These are phyloP conservation scores for Mesembryanthemum crystallinum DNA, from an alignment of 148 eudicot genomes.

Conservation along the genomic window DNA sequence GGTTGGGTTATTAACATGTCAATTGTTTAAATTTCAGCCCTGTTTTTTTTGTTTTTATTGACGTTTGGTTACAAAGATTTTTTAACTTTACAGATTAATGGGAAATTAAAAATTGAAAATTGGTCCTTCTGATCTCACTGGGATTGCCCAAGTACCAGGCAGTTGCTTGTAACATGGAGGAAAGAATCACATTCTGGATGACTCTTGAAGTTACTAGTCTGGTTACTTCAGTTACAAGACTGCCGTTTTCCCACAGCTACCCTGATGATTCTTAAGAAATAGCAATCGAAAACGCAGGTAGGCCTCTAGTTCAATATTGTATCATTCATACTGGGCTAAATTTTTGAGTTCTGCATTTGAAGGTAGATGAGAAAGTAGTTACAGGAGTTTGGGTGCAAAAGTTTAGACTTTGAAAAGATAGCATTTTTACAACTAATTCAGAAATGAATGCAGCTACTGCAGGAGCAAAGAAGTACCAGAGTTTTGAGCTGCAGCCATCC, in stretches of 20 bases:
- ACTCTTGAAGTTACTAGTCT: neutral
- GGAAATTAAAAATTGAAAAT: neutral
- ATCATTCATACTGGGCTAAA: no score
- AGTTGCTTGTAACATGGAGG: slow-evolving; percentile 19
- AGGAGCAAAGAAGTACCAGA: slow-evolving; percentile 38
- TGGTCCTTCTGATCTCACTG: neutral
- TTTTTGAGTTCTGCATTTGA: no score
- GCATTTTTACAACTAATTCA: neutral
- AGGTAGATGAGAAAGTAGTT: no score
- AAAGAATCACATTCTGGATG: neutral
- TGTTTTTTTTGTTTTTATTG: no score
- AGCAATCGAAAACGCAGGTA: slow-evolving; percentile 1
- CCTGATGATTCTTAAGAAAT: neutral
- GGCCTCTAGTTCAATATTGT: neutral
- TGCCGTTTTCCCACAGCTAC: neutral
- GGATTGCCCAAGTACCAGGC: neutral
- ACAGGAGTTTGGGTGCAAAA: no score
- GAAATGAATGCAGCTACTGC: slow-evolving; percentile 36
- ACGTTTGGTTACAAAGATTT: neutral
- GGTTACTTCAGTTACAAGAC: neutral
- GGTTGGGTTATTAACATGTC: no score
- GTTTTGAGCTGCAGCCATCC: slow-evolving; percentile 53
- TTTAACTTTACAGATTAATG: neutral
- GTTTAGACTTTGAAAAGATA: no score
- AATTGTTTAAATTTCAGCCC: no score